These are phyloP conservation scores for Carex parvula DNA, from an alignment of 176 grass and related monocot genomes.

Conservation along the genomic window DNA sequence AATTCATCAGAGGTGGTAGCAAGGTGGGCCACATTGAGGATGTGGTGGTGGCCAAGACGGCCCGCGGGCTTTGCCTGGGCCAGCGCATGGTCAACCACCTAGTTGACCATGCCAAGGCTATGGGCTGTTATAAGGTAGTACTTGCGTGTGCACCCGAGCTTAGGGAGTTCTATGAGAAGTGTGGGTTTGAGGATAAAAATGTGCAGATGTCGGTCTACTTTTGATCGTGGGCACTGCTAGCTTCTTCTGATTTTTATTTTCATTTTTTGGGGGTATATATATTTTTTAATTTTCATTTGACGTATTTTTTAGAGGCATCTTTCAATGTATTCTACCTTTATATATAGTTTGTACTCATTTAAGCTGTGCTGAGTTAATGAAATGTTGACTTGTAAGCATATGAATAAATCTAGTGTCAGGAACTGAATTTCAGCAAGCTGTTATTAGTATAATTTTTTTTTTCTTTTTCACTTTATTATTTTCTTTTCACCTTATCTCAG, in stretches of 20 bases:
- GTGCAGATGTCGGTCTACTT: slow-evolving; percentile 91
- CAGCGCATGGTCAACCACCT: slow-evolving; percentile 54
- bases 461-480: too few species aligned
- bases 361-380: too few species aligned
- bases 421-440: neutral
- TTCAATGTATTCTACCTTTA: neutral
- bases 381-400: too few species aligned
- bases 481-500: neutral
- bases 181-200: slow-evolving; percentile 79
- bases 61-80: slow-evolving; percentile 54
- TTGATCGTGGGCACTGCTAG: slow-evolving; percentile 25
- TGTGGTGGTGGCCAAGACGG: slow-evolving; percentile 60
- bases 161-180: slow-evolving; percentile 65
- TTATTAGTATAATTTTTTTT: neutral
- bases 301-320: neutral
- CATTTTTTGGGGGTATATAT: neutral
- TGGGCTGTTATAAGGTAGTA: slow-evolving; percentile 86
- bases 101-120: slow-evolving; percentile 52
- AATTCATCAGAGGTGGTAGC: slow-evolving; percentile 68
- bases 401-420: neutral
- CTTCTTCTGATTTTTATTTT: neutral
- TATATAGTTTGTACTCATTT: neutral
- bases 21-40: slow-evolving; percentile 94
- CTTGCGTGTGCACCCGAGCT: slow-evolving; percentile 72
- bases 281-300: neutral